Evolutionary conservation across 345 rosid genomes (phyloP).

Genomic region (Euphorbia peplus): DNA sequence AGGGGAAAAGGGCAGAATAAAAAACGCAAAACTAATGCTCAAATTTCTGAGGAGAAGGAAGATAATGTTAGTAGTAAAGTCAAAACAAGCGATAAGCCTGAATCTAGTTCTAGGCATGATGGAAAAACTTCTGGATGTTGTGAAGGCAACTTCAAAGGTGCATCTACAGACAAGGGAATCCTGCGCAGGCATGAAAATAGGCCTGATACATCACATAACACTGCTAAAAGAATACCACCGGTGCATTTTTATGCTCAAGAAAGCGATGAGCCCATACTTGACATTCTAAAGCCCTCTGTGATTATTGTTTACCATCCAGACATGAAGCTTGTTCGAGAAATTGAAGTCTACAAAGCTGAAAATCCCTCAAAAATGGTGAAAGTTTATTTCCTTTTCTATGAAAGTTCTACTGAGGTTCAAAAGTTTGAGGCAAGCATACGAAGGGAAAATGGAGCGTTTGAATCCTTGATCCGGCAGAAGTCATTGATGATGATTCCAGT

Average conservation of each 20-base stretch:
- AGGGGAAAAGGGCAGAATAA: constrained; percentile 36
- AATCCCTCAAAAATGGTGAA: constrained; percentile 70
- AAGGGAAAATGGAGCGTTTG: constrained; percentile 91
- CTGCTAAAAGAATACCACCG: constrained; percentile 56
- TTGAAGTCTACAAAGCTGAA: constrained; percentile 92
- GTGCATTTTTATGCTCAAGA: constrained; percentile 78
- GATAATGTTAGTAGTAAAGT: constrained; percentile 25
- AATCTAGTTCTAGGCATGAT: constrained; percentile 37
- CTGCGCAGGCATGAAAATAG: constrained; percentile 23
- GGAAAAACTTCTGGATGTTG: constrained; percentile 30
- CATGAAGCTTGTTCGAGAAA: constrained; percentile 78
- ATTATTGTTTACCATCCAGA: constrained; percentile 92
- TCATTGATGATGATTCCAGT: constrained; percentile 95
- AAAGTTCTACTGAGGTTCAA: constrained; percentile 85
- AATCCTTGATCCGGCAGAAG: constrained; percentile 92
- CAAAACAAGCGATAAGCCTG: constrained; percentile 29
- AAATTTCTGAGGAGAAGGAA: constrained; percentile 26
- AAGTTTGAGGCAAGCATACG: constrained; percentile 96
- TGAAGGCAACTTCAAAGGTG: constrained; percentile 19
- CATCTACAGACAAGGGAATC: constrained; percentile 19
- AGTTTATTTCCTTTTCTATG: constrained; percentile 91
- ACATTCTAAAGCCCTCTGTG: constrained; percentile 68
- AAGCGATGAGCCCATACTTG: constrained; percentile 77
- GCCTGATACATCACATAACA: constrained; percentile 11
- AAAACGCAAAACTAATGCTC: constrained; percentile 35